These are phyloP conservation scores for Trifolium fragiferum DNA, from an alignment of 306 rosid species.

Conservation along the genomic window DNA sequence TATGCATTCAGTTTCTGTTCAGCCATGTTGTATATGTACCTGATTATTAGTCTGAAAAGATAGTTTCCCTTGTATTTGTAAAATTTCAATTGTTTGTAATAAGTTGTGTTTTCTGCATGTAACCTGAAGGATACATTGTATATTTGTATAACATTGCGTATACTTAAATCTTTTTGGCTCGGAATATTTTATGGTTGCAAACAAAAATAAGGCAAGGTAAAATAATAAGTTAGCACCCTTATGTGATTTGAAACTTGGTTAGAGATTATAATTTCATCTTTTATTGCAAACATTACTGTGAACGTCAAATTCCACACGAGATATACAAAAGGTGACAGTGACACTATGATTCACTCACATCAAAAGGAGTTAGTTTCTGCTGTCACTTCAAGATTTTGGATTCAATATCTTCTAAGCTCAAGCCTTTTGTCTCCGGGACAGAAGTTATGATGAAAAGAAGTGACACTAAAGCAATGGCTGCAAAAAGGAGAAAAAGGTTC, in stretches of 20 bases:
- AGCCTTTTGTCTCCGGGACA: conserved; percentile 96
- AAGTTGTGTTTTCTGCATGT: conserved; percentile 10
- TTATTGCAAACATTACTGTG: neutral
- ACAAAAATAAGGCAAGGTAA: neutral
- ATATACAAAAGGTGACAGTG: conserved; percentile 28
- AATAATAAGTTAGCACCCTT: conserved; percentile 17
- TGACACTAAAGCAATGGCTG: conserved; percentile 71
- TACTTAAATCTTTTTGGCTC: neutral
- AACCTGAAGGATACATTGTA: conserved; percentile 29
- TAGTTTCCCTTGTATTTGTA: conserved; percentile 37
- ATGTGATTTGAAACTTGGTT: conserved; percentile 29
- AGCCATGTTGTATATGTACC: conserved; percentile 24
- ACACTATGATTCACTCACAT: conserved; percentile 33
- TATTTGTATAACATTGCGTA: conserved; percentile 20
- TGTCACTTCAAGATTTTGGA: conserved; percentile 79
- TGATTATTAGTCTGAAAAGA: conserved; percentile 40
- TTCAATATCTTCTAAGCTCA: conserved; percentile 94
- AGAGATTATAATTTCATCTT: conserved; percentile 14
- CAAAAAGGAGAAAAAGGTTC: conserved; percentile 91
- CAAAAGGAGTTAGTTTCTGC: conserved; percentile 31
- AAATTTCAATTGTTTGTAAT: conserved; percentile 41
- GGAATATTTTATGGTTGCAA: conserved; percentile 23
- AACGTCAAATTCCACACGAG: conserved; percentile 17
- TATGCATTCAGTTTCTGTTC: conserved; percentile 32
- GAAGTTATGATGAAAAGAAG: conserved; percentile 65